Evolutionary conservation across 2,329 filamentous ascomycete genomes (phyloP).

Genomic region (Dryadomyces quercus-mongolicae): DNA sequence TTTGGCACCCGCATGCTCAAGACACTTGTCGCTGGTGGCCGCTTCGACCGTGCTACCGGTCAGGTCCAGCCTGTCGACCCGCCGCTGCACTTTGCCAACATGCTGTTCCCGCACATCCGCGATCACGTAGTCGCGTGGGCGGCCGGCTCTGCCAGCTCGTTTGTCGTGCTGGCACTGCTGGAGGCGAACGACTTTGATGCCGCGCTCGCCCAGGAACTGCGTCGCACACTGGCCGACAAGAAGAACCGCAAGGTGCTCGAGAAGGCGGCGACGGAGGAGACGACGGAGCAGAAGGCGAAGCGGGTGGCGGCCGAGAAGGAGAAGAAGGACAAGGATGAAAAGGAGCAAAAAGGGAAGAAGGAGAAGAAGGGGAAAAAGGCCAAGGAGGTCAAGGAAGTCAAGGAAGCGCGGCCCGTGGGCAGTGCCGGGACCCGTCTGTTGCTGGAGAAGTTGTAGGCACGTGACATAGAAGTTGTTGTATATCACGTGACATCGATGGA

Average conservation of each 20-base stretch:
- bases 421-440: constrained; percentile 52
- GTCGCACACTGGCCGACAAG: constrained; percentile 59
- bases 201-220: constrained; percentile 50
- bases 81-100: constrained; percentile 64
- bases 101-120: constrained; percentile 73
- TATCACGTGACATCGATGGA: no score
- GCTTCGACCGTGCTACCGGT: constrained; percentile 65
- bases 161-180: constrained; percentile 70
- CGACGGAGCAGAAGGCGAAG: constrained; percentile 35
- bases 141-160: constrained; percentile 63
- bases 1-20: constrained; percentile 77
- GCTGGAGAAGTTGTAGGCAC: constrained; percentile 36
- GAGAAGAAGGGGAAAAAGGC: constrained; percentile 30
- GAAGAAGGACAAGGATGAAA: constrained; percentile 33
- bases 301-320: constrained; percentile 27
- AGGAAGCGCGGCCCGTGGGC: constrained; percentile 29
- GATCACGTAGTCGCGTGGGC: constrained; percentile 71
- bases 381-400: constrained; percentile 20
- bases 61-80: constrained; percentile 61
- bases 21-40: constrained; percentile 77
- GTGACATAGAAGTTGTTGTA: background rate
- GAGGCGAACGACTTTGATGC: constrained; percentile 66
- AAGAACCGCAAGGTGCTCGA: constrained; percentile 61
- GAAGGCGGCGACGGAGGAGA: constrained; percentile 51
- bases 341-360: constrained; percentile 36